Conservation (phyloP, 768 basidiomycete species). For the Termitomyces sp. region DNA sequence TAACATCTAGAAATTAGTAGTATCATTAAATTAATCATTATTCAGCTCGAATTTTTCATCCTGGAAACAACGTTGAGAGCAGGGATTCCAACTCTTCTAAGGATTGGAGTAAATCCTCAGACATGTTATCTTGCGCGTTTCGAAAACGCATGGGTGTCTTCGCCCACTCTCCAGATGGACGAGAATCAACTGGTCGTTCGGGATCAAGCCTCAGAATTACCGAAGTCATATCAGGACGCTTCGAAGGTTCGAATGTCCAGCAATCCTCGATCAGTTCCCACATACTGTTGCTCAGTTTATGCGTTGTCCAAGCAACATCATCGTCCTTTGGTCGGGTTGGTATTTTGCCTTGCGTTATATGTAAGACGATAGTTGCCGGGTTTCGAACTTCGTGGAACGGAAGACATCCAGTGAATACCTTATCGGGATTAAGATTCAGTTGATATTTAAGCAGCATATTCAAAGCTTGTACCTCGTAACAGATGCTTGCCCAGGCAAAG, state of each 20-base stretch:
- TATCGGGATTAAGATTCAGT: background rate
- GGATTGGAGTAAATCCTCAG: background rate
- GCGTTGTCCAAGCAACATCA: background rate
- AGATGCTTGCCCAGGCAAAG: background rate
- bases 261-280: conserved; percentile 3
- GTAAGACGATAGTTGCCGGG: background rate
- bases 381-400: background rate
- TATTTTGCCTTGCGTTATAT: background rate
- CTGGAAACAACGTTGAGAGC: background rate
- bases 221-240: background rate
- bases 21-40: too few species aligned
- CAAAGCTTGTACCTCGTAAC: conserved; percentile 8
- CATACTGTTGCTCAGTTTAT: background rate
- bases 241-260: background rate
- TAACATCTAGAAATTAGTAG: too few species aligned
- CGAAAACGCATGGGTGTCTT: background rate
- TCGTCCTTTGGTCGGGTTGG: background rate
- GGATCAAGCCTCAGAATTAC: background rate
- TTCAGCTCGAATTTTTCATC: background rate
- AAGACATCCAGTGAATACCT: background rate
- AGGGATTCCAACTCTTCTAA: background rate
- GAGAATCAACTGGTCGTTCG: background rate
- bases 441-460: background rate
- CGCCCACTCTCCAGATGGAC: background rate
- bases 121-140: background rate